A percentile compares a stretch with the other conserved stretches of the same genome.
Evolutionary conservation across 2,329 filamentous ascomycete genomes (phyloP).

Genomic region (Fusarium nelsonii): DNA sequence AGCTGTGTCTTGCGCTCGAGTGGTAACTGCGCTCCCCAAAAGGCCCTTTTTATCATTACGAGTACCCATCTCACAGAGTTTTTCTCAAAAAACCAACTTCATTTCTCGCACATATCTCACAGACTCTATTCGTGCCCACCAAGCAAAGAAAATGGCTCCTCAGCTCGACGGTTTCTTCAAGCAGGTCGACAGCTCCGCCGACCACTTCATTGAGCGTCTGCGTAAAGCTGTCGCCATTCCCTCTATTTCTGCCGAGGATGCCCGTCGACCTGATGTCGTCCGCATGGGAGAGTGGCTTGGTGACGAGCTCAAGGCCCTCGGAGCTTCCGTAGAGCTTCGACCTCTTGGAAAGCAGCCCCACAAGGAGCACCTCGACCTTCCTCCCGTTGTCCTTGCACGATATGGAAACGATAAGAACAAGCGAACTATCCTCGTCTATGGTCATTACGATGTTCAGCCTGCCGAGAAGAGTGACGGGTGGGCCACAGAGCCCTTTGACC

Average conservation of each 20-base stretch:
- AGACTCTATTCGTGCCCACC: conserved; percentile 66
- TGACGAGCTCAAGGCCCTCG: conserved; percentile 82
- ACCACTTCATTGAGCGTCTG: conserved; percentile 89
- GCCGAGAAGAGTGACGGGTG: conserved; percentile 94
- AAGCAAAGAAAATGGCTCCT: conserved; percentile 84
- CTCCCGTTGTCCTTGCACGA: conserved; percentile 90
- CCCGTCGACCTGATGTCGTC: conserved; percentile 89
- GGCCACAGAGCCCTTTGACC: conserved; percentile 92
- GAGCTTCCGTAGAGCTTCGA: conserved; percentile 88
- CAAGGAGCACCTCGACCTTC: conserved; percentile 89
- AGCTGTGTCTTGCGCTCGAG: conserved; percentile 46
- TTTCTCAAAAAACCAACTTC: conserved; percentile 29
- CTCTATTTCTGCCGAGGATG: conserved; percentile 92
- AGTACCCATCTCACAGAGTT: conserved; percentile 34
- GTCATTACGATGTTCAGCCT: conserved; percentile 98
- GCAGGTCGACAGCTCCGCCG: conserved; percentile 84
- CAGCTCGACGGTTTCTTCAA: conserved; percentile 93
- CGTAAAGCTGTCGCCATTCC: conserved; percentile 95
- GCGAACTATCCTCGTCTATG: conserved; percentile 95
- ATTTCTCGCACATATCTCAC: conserved; percentile 63
- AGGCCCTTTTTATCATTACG: conserved; percentile 45
- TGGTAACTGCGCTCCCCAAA: conserved; percentile 41
- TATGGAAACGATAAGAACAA: conserved; percentile 95
- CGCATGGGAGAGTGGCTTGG: conserved; percentile 96
- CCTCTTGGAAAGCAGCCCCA: conserved; percentile 91